These are phyloP conservation scores for Chalciporus piperatus DNA, from an alignment of 768 basidiomycete genomes.

Conservation along the genomic window DNA sequence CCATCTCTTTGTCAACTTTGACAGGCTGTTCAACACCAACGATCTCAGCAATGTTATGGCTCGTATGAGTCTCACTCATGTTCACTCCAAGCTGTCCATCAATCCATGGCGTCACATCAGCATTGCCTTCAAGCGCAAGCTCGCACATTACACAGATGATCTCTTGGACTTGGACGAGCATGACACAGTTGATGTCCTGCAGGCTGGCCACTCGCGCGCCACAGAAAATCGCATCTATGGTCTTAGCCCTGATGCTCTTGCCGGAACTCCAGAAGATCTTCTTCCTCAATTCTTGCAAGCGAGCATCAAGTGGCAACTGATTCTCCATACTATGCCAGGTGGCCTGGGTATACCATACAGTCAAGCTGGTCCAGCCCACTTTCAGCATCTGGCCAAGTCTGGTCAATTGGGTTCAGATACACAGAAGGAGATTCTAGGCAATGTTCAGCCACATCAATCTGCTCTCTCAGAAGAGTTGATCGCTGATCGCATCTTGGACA, in stretches of 20 bases:
- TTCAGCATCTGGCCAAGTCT: too few relatives aligned
- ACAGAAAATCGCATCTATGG: conserved; percentile 32
- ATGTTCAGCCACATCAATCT: too few relatives aligned
- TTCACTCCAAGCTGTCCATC: not conserved
- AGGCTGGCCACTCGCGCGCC: conserved; percentile 22
- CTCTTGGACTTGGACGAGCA: conserved; percentile 1
- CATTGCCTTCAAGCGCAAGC: conserved; percentile 19
- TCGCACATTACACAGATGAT: not conserved
- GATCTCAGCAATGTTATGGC: not conserved
- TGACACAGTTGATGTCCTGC: conserved; percentile 20
- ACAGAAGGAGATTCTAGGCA: too few relatives aligned
- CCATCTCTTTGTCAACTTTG: not conserved
- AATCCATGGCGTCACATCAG: conserved; percentile 21
- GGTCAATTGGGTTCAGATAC: too few relatives aligned
- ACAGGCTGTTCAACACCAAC: not conserved
- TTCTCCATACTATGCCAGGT: not conserved
- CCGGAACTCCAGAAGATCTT: conserved; percentile 20
- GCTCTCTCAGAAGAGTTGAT: too few relatives aligned
- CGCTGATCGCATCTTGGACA: too few relatives aligned
- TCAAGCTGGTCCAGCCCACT: too few relatives aligned
- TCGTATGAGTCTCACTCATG: not conserved
- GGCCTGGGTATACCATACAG: not conserved
- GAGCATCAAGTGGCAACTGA: conserved; percentile 6
- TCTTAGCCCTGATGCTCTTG: conserved; percentile 21
- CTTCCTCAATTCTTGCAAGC: conserved; percentile 24